Base-by-base conservation (phyloP, 768 basidiomycete genomes). In the Tylopilus subfusipes region DNA sequence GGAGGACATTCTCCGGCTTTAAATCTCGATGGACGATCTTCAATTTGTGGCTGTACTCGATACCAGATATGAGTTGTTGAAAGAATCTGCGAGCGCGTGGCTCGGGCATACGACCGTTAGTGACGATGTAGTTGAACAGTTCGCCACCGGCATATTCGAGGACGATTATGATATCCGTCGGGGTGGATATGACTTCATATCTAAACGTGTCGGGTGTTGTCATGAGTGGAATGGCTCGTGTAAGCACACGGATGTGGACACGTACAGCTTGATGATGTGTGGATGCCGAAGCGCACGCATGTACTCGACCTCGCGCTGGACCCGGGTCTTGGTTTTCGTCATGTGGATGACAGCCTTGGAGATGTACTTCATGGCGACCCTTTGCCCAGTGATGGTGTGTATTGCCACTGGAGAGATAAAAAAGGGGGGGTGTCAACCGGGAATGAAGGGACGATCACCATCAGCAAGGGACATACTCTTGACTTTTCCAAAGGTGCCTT, bases 11-110 rank as follows among this genome's bases (percentile, higher is more conserved):
- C 72, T 99, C 97, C 1, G 97, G 97, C 72, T 99, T 99, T 45
- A 99, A 78, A 72, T 99, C 97, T 36, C 97, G 87, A 74, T 98
- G 97, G 1, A 98, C 96, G 68, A 99, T 98, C 75, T 94, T 94
- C 68, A 96, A 84, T 50, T 87, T 80, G 75, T 99, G 97, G 60
- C 91, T 93, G 75, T 97, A 97, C 68, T 98, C 94, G 69, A 99
- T 91, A 4, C 95, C 96, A 18, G 90, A 52, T 58, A 98, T 95
- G 69, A 99, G 90, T 68, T 98, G 97, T 69, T 98, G 97, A 75
- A 99, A 98, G 81, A 98, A 98, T 24, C 87, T 81, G 14, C 97
- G 83, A 1, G 93, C 95, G 58, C 86, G 87, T 31, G 79, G 76
- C 67, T 98, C 95, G 33, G 84, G 76, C 88, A 98, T 94, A 54